Evolutionary conservation across 768 basidiomycete species (phyloP).

Genomic region (Leccinum variicolor): DNA sequence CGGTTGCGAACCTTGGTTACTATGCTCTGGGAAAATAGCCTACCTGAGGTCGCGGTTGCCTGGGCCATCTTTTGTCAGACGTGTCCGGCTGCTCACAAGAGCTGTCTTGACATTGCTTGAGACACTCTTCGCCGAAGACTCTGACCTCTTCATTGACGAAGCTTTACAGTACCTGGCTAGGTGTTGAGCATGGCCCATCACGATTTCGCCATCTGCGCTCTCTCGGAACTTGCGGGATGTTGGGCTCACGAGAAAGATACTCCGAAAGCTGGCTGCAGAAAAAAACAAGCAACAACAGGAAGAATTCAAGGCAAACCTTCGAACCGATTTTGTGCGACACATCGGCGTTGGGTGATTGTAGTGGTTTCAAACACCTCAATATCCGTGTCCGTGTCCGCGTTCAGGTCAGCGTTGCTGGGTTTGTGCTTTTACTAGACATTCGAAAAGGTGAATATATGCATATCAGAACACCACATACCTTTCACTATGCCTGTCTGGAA

Average conservation of each 20-base stretch:
- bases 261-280: constrained; percentile 4
- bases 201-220: constrained; percentile 15
- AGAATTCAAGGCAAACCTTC: constrained; percentile 3
- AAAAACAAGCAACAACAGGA: not conserved
- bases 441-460: too few species aligned
- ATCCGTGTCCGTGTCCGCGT: too few species aligned
- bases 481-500: too few species aligned
- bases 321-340: not conserved
- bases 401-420: too few species aligned
- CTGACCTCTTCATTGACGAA: constrained; percentile 2
- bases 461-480: too few species aligned
- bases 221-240: constrained; percentile 13
- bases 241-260: not conserved
- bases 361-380: too few species aligned
- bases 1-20: too few species aligned
- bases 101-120: not conserved
- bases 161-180: not conserved
- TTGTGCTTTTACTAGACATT: too few species aligned
- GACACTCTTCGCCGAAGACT: not conserved
- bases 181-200: constrained; percentile 15
- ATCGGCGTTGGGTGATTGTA: too few species aligned
- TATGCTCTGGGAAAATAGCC: too few species aligned
- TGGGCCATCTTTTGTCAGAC: not conserved
- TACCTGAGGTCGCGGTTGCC: too few species aligned
- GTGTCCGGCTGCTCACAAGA: not conserved